Percentiles rank a stretch among this genome's conserved stretches.
Conservation (phyloP, 345 rosid genomes). For the Iberis pinnata region DNA sequence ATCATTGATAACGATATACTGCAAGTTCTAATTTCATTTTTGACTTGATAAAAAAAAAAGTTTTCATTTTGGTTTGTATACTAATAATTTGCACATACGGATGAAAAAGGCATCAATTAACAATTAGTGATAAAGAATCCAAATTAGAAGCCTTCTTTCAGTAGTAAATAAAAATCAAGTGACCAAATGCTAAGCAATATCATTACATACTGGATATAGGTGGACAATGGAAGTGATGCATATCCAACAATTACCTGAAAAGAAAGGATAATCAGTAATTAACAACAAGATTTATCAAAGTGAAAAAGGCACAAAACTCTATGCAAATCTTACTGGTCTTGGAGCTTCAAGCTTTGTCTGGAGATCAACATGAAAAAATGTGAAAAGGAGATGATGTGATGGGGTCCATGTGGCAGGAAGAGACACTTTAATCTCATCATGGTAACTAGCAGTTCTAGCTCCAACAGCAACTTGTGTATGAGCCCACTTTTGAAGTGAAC, state of each 20-base stretch:
- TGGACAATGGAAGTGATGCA: slow-evolving; percentile 82
- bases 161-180: slow-evolving; percentile 7
- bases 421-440: slow-evolving; percentile 83
- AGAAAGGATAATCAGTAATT: slow-evolving; percentile 9
- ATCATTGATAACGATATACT: slow-evolving; percentile 10
- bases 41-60: too few relatives aligned
- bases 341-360: slow-evolving; percentile 98
- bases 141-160: slow-evolving; percentile 16
- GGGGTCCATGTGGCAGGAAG: slow-evolving; percentile 96
- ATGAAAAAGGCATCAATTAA: slow-evolving; percentile 3
- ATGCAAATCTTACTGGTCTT: slow-evolving; percentile 62
- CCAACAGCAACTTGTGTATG: slow-evolving; percentile 92
- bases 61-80: slow-evolving; percentile 19
- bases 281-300: slow-evolving; percentile 16
- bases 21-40: slow-evolving; percentile 11
- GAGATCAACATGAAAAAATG: slow-evolving; percentile 93
- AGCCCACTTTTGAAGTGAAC: slow-evolving; percentile 67
- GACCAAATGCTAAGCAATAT: slow-evolving; percentile 10
- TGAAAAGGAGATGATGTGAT: slow-evolving; percentile 85
- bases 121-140: slow-evolving; percentile 9
- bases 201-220: slow-evolving; percentile 78
- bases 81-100: slow-evolving; percentile 5
- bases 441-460: slow-evolving; percentile 77
- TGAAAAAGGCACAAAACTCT: slow-evolving; percentile 18
- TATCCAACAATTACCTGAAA: slow-evolving; percentile 86